Base-by-base conservation (phyloP, 805 yeast species). In the Candida peoriensis region DNA sequence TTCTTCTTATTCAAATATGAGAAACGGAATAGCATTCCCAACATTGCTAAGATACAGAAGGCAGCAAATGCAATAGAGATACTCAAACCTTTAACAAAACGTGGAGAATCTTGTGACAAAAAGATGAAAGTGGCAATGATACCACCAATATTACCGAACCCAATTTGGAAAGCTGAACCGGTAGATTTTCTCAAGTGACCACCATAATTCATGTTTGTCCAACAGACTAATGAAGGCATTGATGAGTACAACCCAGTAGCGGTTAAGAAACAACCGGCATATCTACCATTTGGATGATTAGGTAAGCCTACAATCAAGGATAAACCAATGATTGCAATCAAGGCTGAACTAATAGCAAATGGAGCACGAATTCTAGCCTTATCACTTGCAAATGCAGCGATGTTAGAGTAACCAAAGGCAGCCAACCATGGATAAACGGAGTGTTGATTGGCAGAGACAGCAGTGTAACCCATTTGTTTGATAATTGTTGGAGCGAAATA, bases 391-490 rank as follows among this genome's bases (percentile, higher is more conserved):
- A 66, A 61, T 0, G 95, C 90, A n/a, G 71, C 43, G 4, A 74
- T 48, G 60, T 80, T 77, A 28, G 80, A 72, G 22, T 72, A 62
- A 6, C 81, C 87, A 51, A 86, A 81, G 0, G 95, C 84, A 20
- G 70, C 62, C 27, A 84, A 66, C 89, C 94, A 87, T 15, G 95
- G 94, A 46, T 86, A 88, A 32, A 87, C 84, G 0, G 95, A 81
- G 60, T 79, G 80, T 36, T 81, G 72, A 57, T 87, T 87, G 8
- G 94, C 90, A 37, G 72, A 65, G 48, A 77, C 81, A 3, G 85
- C 78, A 3, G 85, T 70, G 64, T 79, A 62, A 8, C 67, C 67
- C 55, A 61, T 52, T 32, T 59, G 57, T n/a, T 53, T 48, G 32
- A 63, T 57, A 36, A 63, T 63, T 21, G 63, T 59, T 39, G 68